Evolutionary conservation across 2,329 filamentous ascomycete species (phyloP), one percentile per base, ranked within the genome.

Genomic region (Penicillium polonicum): DNA sequence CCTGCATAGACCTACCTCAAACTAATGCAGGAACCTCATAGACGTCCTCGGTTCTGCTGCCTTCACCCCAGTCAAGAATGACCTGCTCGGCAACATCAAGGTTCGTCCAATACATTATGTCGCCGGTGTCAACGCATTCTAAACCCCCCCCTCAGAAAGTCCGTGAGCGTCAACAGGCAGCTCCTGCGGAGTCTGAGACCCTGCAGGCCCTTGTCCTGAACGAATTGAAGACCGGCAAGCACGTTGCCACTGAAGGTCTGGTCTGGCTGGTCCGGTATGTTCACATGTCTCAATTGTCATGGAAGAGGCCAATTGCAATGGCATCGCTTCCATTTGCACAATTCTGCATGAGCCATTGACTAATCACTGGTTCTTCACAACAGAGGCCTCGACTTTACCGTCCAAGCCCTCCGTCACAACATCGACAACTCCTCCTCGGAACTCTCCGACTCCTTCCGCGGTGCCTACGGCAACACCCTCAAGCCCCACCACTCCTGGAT

Each of bases 301-400:
- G 15, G 31, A 35, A 35, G 13, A 48, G 5, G 5, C 15, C 27
- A 41, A 36, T 53, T n/a, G 43, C 42, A 27, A 36, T 39, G 23
- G n/a, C 12, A 29, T 35, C 31, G 2, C 29, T 25, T 36, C 10
- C 15, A 5, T 39, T 25, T 31, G 6, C 48, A 8, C 5, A 27
- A n/a, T 38, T 23, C 0, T 13, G 23, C 7, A 19, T 56, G 49
- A 29, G 43, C 17, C 2, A 19, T 42, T 36, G 42, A 33, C 49
- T 57, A 15, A 57, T 6, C 5, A 6, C 0, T 25, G 35, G 5
- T 41, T 5, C 25, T 42, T 52, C 25, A 13, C 27, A 27, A 49
- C 68, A 96, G 92, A 61, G 94, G 89, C 60, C 89, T 97, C 71
- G 91, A 97, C 72, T 99, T 99, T 81, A 97, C 93, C 64, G 86